These are phyloP conservation scores for Dalechampia spathulata DNA, from an alignment of 441 rosid species.

Conservation along the genomic window DNA sequence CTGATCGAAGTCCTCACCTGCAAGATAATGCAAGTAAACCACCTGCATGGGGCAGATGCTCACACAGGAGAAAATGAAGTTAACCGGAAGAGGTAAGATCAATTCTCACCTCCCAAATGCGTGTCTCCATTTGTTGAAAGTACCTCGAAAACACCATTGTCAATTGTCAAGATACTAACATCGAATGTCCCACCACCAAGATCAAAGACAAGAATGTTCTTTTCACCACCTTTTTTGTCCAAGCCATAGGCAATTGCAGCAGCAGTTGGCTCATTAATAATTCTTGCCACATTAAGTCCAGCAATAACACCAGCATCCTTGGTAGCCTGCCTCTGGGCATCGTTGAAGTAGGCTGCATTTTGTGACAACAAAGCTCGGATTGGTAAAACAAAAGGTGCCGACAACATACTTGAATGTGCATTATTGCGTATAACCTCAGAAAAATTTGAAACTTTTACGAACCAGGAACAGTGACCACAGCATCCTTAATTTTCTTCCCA, in stretches of 20 bases:
- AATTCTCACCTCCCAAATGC: constrained; percentile 74
- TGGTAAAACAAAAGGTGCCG: not conserved
- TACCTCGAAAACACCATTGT: constrained; percentile 85
- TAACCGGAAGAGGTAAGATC: not conserved
- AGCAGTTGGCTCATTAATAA: constrained; percentile 90
- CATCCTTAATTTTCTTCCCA: constrained; percentile 97
- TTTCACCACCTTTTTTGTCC: constrained; percentile 92
- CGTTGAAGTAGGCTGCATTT: constrained; percentile 73
- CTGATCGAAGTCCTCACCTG: constrained; percentile 95
- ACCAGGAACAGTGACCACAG: constrained; percentile 99
- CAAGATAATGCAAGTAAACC: constrained; percentile 5
- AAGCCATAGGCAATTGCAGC: constrained; percentile 97
- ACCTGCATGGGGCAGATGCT: constrained; percentile 7
- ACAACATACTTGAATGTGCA: not conserved
- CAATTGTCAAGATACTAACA: constrained; percentile 87
- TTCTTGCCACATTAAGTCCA: constrained; percentile 95
- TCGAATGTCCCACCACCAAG: constrained; percentile 97
- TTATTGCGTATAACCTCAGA: constrained; percentile 17
- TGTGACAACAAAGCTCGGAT: constrained; percentile 7
- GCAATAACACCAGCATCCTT: constrained; percentile 97
- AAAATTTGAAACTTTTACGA: too few relatives aligned
- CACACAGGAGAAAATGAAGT: not conserved
- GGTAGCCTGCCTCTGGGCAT: constrained; percentile 98
- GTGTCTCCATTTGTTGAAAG: constrained; percentile 88
- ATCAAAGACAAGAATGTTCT: constrained; percentile 95